These are phyloP conservation scores for Abrus pulchellus DNA, from an alignment of 306 rosid species.

Conservation along the genomic window DNA sequence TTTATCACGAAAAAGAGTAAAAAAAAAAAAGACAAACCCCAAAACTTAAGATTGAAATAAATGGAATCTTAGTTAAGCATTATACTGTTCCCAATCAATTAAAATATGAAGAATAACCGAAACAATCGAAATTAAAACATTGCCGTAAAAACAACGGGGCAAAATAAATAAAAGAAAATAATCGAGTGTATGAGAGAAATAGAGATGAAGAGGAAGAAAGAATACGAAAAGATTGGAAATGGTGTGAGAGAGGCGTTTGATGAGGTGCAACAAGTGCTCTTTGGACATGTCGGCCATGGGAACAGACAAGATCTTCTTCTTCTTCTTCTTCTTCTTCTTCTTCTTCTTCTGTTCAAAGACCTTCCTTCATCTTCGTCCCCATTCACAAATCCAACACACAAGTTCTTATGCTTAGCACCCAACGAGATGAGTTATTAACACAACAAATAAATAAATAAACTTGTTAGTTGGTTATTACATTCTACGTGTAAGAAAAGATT, in stretches of 20 bases:
- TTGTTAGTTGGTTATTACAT: too few relatives aligned
- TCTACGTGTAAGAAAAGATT: too few relatives aligned
- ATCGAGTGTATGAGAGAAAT: neutral
- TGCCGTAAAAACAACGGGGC: neutral
- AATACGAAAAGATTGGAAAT: constrained; percentile 70
- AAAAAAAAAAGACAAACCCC: neutral
- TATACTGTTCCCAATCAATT: constrained; percentile 11
- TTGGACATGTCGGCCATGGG: constrained; percentile 72
- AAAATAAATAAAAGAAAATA: neutral
- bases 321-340: neutral
- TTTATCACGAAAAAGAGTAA: neutral
- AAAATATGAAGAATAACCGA: neutral
- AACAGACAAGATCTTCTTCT: neutral
- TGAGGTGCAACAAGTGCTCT: constrained; percentile 68
- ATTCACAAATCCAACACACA: neutral
- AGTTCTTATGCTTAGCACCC: too few relatives aligned
- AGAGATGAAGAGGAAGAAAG: neutral
- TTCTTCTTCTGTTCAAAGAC: neutral
- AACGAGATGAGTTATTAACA: too few relatives aligned
- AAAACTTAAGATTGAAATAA: neutral
- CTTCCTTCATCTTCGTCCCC: neutral
- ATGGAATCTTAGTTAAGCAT: neutral
- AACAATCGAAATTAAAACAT: neutral
- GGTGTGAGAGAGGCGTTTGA: constrained; percentile 73
- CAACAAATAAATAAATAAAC: too few relatives aligned